These are phyloP conservation scores for Diphasiastrum complanatum DNA, from an alignment of 83 land plant genomes.

Conservation along the genomic window DNA sequence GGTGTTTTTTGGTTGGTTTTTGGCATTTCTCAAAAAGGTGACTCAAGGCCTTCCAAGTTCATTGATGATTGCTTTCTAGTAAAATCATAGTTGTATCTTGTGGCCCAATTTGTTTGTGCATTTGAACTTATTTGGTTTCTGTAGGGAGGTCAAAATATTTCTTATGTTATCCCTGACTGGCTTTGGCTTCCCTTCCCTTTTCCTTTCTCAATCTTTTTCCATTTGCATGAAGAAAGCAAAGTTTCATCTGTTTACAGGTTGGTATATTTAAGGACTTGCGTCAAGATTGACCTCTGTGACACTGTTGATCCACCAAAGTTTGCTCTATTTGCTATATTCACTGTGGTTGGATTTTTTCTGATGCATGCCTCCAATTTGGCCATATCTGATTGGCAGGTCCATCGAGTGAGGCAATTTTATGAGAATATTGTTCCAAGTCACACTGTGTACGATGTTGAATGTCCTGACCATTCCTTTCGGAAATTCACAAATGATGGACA, in stretches of 20 bases:
- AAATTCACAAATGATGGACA: slow-evolving; percentile 86
- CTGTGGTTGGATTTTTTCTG: background rate
- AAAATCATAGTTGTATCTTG: no score
- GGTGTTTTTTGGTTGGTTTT: no score
- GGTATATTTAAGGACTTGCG: background rate
- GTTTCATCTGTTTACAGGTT: background rate
- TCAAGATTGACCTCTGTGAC: background rate
- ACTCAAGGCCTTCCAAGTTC: no score
- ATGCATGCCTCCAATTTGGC: background rate
- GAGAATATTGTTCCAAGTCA: slow-evolving; percentile 81
- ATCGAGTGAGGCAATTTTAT: slow-evolving; percentile 66
- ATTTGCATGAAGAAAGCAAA: no score
- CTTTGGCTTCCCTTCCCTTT: no score
- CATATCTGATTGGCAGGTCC: slow-evolving; percentile 42
- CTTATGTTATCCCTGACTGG: no score
- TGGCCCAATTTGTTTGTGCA: no score
- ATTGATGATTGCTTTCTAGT: no score
- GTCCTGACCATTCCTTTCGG: slow-evolving; percentile 72
- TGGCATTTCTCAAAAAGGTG: no score
- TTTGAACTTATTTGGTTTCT: no score
- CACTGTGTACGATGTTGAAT: slow-evolving; percentile 79
- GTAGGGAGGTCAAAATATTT: no score
- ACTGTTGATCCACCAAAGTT: background rate
- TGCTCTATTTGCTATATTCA: background rate
- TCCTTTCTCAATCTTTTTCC: no score